A percentile compares a stretch with the other conserved stretches of the same genome.
phyloP scores from a whole-genome alignment of 2,329 filamentous ascomycete species.

The Fusarium kyushuense region DNA sequence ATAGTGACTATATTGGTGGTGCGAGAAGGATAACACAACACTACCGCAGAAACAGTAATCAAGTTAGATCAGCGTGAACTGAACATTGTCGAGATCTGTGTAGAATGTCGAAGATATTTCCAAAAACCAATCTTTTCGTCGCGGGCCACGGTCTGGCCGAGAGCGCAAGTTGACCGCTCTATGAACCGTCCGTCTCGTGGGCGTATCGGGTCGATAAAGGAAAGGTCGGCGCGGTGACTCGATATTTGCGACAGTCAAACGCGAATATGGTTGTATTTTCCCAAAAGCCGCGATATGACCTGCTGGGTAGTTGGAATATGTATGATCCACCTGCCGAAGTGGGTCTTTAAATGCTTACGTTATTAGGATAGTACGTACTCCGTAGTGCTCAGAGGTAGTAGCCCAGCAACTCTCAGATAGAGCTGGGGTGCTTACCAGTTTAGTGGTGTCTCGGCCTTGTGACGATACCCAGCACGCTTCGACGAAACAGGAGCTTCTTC shows the following conservation, averaged over 20 bases:
- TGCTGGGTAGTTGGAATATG: slow-evolving; percentile 10
- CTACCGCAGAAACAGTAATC: not conserved
- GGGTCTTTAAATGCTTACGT: slow-evolving; percentile 23
- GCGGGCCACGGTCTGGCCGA: slow-evolving; percentile 8
- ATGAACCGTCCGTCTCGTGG: not conserved
- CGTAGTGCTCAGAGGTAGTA: no score
- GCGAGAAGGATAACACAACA: slow-evolving; percentile 17
- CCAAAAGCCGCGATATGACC: slow-evolving; percentile 20
- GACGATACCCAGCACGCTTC: slow-evolving; percentile 29
- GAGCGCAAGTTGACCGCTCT: not conserved
- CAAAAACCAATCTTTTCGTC: not conserved
- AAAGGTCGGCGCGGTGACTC: not conserved
- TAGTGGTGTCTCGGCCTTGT: slow-evolving; percentile 23
- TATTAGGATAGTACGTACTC: slow-evolving; percentile 6
- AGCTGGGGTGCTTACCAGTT: slow-evolving; percentile 9
- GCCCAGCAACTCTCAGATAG: slow-evolving; percentile 25
- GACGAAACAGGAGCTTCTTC: slow-evolving; percentile 30
- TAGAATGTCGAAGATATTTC: slow-evolving; percentile 12
- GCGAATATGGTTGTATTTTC: slow-evolving; percentile 43
- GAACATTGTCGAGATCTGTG: slow-evolving; percentile 41
- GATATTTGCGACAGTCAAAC: slow-evolving; percentile 20
- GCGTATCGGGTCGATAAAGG: not conserved
- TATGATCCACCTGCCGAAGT: slow-evolving; percentile 1
- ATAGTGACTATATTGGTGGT: slow-evolving; percentile 18
- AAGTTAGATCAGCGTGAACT: slow-evolving; percentile 35